Conservation (phyloP, 1,284 basidiomycete species). For the Puccinia coronata region DNA sequence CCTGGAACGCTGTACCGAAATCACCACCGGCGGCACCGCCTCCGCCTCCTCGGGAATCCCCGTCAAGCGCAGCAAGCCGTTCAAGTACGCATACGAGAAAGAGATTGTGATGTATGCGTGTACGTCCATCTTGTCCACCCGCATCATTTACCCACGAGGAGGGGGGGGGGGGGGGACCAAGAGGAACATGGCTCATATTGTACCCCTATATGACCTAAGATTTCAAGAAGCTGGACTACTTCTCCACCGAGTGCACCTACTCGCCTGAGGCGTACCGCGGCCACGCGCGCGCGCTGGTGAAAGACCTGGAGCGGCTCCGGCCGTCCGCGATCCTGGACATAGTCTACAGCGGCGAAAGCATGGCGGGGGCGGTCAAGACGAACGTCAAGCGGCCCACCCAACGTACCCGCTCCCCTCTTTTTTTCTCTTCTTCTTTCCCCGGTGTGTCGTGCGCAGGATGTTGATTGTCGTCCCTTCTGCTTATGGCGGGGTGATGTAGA, state of each 20-base stretch:
- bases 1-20: slow-evolving; percentile 86
- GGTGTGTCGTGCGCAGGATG: no score
- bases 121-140: slow-evolving; percentile 44
- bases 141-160: neutral
- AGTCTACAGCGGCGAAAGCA: slow-evolving; percentile 80
- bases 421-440: no score
- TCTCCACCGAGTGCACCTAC: slow-evolving; percentile 99
- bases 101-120: slow-evolving; percentile 86
- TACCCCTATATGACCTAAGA: slow-evolving; percentile 46
- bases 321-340: slow-evolving; percentile 96
- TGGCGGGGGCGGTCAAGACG: slow-evolving; percentile 54
- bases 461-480: slow-evolving; percentile 60
- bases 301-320: slow-evolving; percentile 89
- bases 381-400: slow-evolving; percentile 64
- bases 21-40: slow-evolving; percentile 74
- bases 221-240: slow-evolving; percentile 77
- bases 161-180: no score
- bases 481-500: slow-evolving; percentile 63
- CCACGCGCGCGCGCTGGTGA: slow-evolving; percentile 88
- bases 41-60: slow-evolving; percentile 69
- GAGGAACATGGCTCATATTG: neutral
- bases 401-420: slow-evolving; percentile 7
- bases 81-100: slow-evolving; percentile 98
- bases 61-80: slow-evolving; percentile 94
- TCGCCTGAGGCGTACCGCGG: slow-evolving; percentile 93